Percentiles rank a stretch among this genome's conserved stretches.
These are phyloP conservation scores for Candida piceae DNA, from an alignment of 805 yeast genomes.

Conservation along the genomic window DNA sequence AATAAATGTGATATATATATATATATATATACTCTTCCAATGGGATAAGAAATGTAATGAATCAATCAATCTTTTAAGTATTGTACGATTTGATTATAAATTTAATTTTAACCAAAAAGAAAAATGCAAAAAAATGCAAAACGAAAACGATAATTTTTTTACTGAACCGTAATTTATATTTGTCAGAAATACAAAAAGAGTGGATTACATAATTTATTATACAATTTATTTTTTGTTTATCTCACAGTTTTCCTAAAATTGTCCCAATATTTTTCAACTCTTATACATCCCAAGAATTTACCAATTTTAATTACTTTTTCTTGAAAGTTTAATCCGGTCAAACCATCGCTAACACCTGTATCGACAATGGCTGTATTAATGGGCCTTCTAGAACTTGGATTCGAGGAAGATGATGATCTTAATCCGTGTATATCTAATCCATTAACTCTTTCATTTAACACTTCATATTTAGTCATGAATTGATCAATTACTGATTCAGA, in stretches of 20 bases:
- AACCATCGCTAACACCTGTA: too few relatives aligned
- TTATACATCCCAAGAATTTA: conserved; percentile 26
- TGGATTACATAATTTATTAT: too few relatives aligned
- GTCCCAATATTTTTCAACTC: conserved; percentile 29
- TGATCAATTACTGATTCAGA: conserved; percentile 15
- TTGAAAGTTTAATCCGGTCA: too few relatives aligned
- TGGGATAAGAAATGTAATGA: too few relatives aligned
- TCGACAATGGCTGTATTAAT: too few relatives aligned
- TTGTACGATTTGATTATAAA: too few relatives aligned
- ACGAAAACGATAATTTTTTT: neutral
- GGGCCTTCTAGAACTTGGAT: conserved; percentile 1
- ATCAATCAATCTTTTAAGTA: too few relatives aligned
- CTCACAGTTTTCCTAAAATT: conserved; percentile 11
- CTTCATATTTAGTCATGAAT: conserved; percentile 17
- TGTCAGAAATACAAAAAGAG: too few relatives aligned
- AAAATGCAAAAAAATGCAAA: neutral
- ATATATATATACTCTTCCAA: too few relatives aligned
- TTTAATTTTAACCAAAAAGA: too few relatives aligned
- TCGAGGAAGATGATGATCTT: neutral
- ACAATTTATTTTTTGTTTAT: neutral
- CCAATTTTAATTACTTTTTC: conserved; percentile 25
- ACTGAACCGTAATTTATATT: neutral
- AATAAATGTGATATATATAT: too few relatives aligned
- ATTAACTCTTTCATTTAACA: conserved; percentile 1
- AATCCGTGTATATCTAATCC: too few relatives aligned